Percentiles rank a stretch among this genome's conserved stretches.
Conservation (phyloP, 257 asterid genomes). For the Solanum infundibuliforme region DNA sequence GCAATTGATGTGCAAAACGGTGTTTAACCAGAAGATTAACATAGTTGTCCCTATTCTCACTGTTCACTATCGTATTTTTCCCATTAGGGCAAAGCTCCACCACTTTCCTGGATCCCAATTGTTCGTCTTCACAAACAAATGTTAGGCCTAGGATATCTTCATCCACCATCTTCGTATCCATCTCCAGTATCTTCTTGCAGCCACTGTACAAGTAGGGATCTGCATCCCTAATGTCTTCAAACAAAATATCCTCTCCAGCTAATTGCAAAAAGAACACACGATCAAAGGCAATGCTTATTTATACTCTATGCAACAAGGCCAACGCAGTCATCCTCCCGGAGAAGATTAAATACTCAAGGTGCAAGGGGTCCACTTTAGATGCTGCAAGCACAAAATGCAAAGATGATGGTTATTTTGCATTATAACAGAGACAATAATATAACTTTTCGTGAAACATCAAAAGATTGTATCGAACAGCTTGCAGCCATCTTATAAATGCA, state of each 20-base stretch:
- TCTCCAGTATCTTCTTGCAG: background rate
- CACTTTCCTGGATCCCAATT: background rate
- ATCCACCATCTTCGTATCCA: background rate
- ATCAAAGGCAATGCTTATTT: background rate
- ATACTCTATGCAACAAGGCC: background rate
- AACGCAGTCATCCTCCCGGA: background rate
- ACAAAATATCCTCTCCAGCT: background rate
- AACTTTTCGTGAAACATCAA: background rate
- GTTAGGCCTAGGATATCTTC: background rate
- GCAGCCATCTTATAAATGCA: background rate
- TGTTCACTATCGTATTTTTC: background rate
- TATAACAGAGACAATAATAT: background rate
- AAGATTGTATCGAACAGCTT: background rate
- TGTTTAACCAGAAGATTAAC: conserved; percentile 8
- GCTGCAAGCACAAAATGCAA: conserved; percentile 35
- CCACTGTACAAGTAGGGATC: background rate
- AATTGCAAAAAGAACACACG: background rate
- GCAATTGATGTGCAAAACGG: conserved; percentile 46
- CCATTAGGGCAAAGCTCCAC: background rate
- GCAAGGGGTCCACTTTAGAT: conserved; percentile 79
- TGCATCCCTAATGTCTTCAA: background rate
- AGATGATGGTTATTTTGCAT: background rate
- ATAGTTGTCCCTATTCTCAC: background rate
- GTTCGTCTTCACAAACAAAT: background rate
- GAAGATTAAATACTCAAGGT: conserved; percentile 60